Evolutionary conservation across 805 yeast genomes (phyloP), one percentile per base, ranked within the genome.

Genomic region (Teunomyces funiuensis): DNA sequence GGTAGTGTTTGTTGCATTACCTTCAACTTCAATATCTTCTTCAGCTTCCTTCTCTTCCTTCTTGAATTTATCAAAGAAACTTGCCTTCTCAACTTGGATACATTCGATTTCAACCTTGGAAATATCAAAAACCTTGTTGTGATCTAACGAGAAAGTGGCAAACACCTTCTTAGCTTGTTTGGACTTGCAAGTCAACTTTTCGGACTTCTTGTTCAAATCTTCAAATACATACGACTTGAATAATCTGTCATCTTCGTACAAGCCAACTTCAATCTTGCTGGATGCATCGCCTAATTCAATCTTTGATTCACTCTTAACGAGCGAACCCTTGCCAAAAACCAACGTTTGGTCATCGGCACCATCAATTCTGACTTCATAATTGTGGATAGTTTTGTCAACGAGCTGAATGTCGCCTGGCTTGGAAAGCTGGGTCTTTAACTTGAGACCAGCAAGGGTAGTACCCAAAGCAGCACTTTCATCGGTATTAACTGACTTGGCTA

Each of bases 391-490:
- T 41, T 74, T 74, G 42, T 87, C 95, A 23, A 74, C 55, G 3
- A 88, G 71, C 17, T 69, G 64, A 37, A 88, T 73, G 31, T 79
- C 80, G 7, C 47, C 79, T 5, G 85, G 73, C 50, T 82, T 79
- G 60, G 81, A 83, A 53, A 81, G 75, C 28, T 80, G 75, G n/a
- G 88, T 79, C 28, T 88, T 68, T 36, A 80, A 73, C 40, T 60
- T 61, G 29, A 88, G 84, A 15, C 93, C 98, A 49, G 89, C 77
- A 28, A 85, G 68, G n/a, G 96, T 80, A 2, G 95, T 80, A 37
- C 99, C 99, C 53, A 87, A 73, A 10, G 88, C 96, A 39, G 88
- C 88, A 33, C 97, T 82, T 67, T 93, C 99, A 63, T 93, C 99
- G 0, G 99, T 93, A 62, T 93, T 93, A 33, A 93, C 95, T 39